A percentile compares a stretch with the other conserved stretches of the same genome.
Evolutionary conservation across 805 yeast species (phyloP).

Genomic region (Ogataea ganodermae): DNA sequence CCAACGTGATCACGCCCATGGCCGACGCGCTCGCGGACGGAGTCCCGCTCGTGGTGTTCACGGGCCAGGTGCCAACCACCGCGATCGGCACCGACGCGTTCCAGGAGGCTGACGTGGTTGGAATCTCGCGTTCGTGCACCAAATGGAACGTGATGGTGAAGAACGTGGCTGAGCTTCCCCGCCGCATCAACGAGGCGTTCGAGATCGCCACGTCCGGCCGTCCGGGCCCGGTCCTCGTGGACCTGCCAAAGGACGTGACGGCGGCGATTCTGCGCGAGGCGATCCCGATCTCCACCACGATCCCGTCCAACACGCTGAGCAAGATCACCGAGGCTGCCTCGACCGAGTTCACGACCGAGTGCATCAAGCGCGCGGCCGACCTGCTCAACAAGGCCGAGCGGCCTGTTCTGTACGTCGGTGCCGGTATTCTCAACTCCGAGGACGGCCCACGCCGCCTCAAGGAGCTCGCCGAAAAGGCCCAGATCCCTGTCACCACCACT

Average conservation of each 20-base stretch:
- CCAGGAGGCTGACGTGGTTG: constrained; percentile 98
- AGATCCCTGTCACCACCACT: constrained; percentile 95
- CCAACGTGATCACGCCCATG: constrained; percentile 97
- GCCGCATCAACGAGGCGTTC: constrained; percentile 95
- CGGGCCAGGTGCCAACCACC: constrained; percentile 95
- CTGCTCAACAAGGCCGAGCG: constrained; percentile 80
- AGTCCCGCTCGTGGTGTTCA: constrained; percentile 92
- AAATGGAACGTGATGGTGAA: constrained; percentile 99
- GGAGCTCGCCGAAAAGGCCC: constrained; percentile 86
- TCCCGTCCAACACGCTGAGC: constrained; percentile 72
- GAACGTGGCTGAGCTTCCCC: constrained; percentile 89
- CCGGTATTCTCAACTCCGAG: constrained; percentile 77
- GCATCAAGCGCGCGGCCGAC: constrained; percentile 74
- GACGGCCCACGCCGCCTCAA: constrained; percentile 79
- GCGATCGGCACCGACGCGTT: constrained; percentile 98
- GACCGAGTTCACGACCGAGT: constrained; percentile 71
- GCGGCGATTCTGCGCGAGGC: constrained; percentile 85
- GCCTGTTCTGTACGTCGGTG: constrained; percentile 91
- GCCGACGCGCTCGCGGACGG: constrained; percentile 98
- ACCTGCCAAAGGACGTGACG: constrained; percentile 96
- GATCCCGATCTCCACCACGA: constrained; percentile 76
- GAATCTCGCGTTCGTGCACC: constrained; percentile 95
- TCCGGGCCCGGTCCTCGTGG: constrained; percentile 98
- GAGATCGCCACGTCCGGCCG: constrained; percentile 95
- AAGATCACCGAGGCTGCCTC: constrained; percentile 70